Conservation (phyloP, 305 asterid species). For the Stenogyne calaminthoides region DNA sequence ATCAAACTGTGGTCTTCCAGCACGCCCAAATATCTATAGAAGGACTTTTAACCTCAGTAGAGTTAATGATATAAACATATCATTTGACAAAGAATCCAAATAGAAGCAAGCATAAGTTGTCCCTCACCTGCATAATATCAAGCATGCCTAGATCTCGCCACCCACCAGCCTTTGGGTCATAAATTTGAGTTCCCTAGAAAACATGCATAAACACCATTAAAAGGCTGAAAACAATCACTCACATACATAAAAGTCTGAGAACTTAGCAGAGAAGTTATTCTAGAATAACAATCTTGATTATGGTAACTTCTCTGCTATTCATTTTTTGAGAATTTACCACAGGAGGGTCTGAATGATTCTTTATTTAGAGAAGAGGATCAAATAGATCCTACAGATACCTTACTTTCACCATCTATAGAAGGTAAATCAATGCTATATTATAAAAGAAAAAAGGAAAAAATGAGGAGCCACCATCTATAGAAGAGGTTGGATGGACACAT, state of each 20-base stretch:
- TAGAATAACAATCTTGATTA: neutral
- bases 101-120: constrained; percentile 27
- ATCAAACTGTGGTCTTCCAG: constrained; percentile 99
- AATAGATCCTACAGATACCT: too few species aligned
- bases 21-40: constrained; percentile 95
- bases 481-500: constrained; percentile 6
- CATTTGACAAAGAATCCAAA: constrained; percentile 15
- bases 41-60: constrained; percentile 36
- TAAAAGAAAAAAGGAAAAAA: too few species aligned
- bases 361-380: too few species aligned
- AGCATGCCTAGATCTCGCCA: constrained; percentile 99
- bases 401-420: neutral
- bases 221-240: constrained; percentile 18
- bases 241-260: neutral
- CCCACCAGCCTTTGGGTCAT: constrained; percentile 99
- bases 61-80: constrained; percentile 7
- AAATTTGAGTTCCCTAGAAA: constrained; percentile 93
- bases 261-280: neutral
- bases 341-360: too few species aligned
- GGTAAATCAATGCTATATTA: neutral
- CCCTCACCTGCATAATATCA: constrained; percentile 94
- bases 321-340: too few species aligned
- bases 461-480: neutral
- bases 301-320: constrained; percentile 7
- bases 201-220: constrained; percentile 37